Evolutionary conservation across 345 rosid genomes (phyloP), one percentile per base, ranked within the genome.

Genomic region (Raphanus raphanistrum): DNA sequence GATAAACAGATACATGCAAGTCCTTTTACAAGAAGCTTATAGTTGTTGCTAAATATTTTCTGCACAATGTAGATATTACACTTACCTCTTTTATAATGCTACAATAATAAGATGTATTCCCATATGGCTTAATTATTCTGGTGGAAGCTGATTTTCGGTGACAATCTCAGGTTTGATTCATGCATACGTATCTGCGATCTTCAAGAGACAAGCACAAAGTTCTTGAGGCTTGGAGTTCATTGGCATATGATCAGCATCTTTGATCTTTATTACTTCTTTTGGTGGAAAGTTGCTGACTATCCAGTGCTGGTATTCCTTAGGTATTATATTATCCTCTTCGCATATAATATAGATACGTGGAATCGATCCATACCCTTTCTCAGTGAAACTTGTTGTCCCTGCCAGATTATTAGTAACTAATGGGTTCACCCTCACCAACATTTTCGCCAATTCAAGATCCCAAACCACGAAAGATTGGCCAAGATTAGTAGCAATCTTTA

Each of bases 191-290:
- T 45, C 54, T 13, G 54, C 50, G 4, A 43, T 43, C 4, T 82
- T 29, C 36, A 33, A 36, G 25, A 86, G 63, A 45, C 9, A 36
- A 6, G 32, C 72, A 31, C 70, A 50, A 0, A 87, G 77, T 68
- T 82, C 73, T 2, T 17, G 55, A 8, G 87, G 86, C 57, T 75
- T 80, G 1, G 84, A 83, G 12, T 71, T 15, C 80, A 87, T 82
- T 50, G 75, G 33, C 90, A 84, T 82, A 57, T 82, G 90, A 71
- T 80, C 85, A 0, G 82, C 70, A 25, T 76, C 83, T 4, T 57
- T 21, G 27, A 85, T 84, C 73, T 67, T 73, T 55, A 66, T 62
- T 36, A 82, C 84, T 54, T 84, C 81, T 35, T 82, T 36, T 1
- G 55, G 43, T 1, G 52, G 77, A 38, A 66, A 70, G 25, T 76